A percentile compares a stretch with the other conserved stretches of the same genome.
Evolutionary conservation across 2,329 filamentous ascomycete genomes (phyloP).

Genomic region (Zarea fungicola): DNA sequence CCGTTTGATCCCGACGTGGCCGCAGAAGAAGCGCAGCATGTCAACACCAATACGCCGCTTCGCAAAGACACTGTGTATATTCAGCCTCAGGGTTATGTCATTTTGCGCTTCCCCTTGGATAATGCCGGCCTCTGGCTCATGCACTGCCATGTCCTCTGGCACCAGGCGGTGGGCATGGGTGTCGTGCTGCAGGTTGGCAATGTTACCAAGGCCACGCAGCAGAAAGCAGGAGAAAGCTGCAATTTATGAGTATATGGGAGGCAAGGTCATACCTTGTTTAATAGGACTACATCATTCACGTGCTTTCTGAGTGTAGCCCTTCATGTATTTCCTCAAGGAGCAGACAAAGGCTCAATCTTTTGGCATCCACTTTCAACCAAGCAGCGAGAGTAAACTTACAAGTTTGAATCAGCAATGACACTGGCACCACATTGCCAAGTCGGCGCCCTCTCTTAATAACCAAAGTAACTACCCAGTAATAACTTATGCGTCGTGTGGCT

Average conservation of each 20-base stretch:
- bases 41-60: conserved; percentile 21
- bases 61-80: conserved; percentile 32
- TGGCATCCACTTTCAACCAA: no score
- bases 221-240: conserved; percentile 3
- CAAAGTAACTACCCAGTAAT: neutral
- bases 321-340: no score
- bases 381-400: no score
- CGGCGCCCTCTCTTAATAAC: neutral
- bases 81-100: conserved; percentile 29
- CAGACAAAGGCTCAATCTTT: no score
- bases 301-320: no score
- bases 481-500: no score
- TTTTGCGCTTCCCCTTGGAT: conserved; percentile 29
- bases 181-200: conserved; percentile 24
- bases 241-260: neutral
- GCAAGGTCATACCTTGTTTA: no score
- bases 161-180: conserved; percentile 36
- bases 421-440: no score
- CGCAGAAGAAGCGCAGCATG: neutral
- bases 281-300: no score
- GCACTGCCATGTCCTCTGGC: conserved; percentile 34
- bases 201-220: neutral
- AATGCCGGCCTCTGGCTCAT: conserved; percentile 34
- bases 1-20: conserved; percentile 2
- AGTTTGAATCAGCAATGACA: no score